Conservation (phyloP, 345 rosid species). For the Laguncularia racemosa region DNA sequence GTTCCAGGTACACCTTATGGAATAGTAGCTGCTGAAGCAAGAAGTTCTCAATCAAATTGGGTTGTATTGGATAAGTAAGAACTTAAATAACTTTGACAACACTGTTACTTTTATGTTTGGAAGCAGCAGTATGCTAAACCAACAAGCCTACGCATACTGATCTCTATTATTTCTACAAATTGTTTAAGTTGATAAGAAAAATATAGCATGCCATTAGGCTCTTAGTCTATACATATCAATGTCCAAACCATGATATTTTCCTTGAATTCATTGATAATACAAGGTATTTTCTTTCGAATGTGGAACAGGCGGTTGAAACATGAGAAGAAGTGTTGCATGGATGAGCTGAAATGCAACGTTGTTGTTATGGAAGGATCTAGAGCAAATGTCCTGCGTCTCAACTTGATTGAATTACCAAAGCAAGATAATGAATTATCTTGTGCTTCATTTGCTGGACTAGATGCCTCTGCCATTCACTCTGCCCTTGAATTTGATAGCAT, state of each 20-base stretch:
- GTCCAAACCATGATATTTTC: no score
- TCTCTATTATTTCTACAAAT: neutral
- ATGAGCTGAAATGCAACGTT: conserved; percentile 83
- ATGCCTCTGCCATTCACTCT: conserved; percentile 24
- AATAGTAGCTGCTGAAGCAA: conserved; percentile 78
- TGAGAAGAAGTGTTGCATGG: conserved; percentile 77
- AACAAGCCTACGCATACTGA: no score
- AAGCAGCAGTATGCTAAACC: no score
- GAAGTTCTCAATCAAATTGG: conserved; percentile 78
- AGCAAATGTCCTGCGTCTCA: conserved; percentile 85
- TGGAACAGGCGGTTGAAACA: conserved; percentile 58
- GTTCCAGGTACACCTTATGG: conserved; percentile 67
- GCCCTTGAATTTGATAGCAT: conserved; percentile 23
- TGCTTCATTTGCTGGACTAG: conserved; percentile 23
- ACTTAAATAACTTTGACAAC: conserved; percentile 3
- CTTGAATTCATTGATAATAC: neutral
- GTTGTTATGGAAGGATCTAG: conserved; percentile 83
- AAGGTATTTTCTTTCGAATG: conserved; percentile 7
- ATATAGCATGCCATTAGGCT: no score
- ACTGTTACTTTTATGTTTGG: neutral
- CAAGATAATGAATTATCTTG: conserved; percentile 34
- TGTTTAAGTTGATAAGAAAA: neutral
- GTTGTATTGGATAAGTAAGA: conserved; percentile 86
- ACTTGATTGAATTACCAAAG: conserved; percentile 61
- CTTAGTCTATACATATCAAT: no score